Percentiles rank a stretch among this genome's conserved stretches.
phyloP scores from a whole-genome alignment of 495 filamentous ascomycete species.

The Achaetomiella virescens region DNA sequence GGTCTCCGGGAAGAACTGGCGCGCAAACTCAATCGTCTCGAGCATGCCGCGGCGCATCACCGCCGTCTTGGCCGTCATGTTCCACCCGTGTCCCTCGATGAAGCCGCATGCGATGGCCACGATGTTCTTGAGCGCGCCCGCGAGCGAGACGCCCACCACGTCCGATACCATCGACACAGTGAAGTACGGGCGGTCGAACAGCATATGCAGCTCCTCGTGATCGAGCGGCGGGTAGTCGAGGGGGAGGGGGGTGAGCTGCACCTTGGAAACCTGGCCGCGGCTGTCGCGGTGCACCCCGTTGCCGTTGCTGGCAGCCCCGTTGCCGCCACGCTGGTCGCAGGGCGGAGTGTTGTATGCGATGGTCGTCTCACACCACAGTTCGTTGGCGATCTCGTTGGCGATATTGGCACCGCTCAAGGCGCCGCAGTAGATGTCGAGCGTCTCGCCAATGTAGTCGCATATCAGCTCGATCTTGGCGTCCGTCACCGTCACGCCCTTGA shows the following conservation, averaged over 20 bases:
- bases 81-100: slow-evolving; percentile 94
- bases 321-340: slow-evolving; percentile 47
- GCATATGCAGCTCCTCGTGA: slow-evolving; percentile 67
- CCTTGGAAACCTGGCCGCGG: slow-evolving; percentile 53
- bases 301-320: slow-evolving; percentile 17
- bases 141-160: slow-evolving; percentile 91
- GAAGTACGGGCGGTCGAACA: slow-evolving; percentile 98
- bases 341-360: slow-evolving; percentile 91
- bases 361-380: slow-evolving; percentile 95
- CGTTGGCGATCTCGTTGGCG: slow-evolving; percentile 85
- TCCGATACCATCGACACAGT: slow-evolving; percentile 88
- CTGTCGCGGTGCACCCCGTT: slow-evolving; percentile 58
- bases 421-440: slow-evolving; percentile 92
- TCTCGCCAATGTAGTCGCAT: slow-evolving; percentile 88
- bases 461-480: slow-evolving; percentile 77
- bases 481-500: slow-evolving; percentile 92
- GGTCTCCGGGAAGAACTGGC: slow-evolving; percentile 79
- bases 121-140: slow-evolving; percentile 95
- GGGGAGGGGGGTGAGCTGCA: slow-evolving; percentile 66
- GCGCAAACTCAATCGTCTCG: slow-evolving; percentile 93
- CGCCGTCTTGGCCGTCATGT: slow-evolving; percentile 94
- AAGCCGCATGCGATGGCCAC: slow-evolving; percentile 92
- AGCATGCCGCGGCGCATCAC: slow-evolving; percentile 92
- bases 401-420: slow-evolving; percentile 96
- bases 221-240: slow-evolving; percentile 74